Evolutionary conservation across 2,329 filamentous ascomycete genomes (phyloP), one percentile per base, ranked within the genome.

Genomic region (Aspergillus niger): DNA sequence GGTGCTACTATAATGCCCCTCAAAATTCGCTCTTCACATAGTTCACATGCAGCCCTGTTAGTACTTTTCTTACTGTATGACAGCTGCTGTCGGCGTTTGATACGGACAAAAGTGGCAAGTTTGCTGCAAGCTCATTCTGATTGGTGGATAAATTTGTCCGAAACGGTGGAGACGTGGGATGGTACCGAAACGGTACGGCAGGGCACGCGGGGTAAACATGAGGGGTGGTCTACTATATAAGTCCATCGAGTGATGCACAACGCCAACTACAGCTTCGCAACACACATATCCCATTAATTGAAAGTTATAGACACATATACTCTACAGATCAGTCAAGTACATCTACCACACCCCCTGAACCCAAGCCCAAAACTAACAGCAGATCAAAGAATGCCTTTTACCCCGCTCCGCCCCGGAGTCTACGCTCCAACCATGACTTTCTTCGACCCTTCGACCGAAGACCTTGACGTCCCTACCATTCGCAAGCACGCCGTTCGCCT

Each of bases 361-460:
- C n/a, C 20, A 20, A 32, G 1, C 11, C 6, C 15, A 15, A 4
- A 20, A 8, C 53, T 47, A 43, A 44, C 53, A 5, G 3, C 10
- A 20, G 32, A 11, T 52, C 62, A 53, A 53, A 73, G 58, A 63
- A 71, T 74, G 69, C 38, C 77, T 62, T 77, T 76, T 61, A 83
- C 81, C n/a, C 83, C 88, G 65, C 85, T 96, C 58, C 89, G 90
- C 48, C 89, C 89, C 71, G 91, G 91, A 74, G 92, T 95, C 74
- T 96, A 95, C 77, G 90, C 90, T 62, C 92, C 92, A 26, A 94
- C 90, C 62, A 91, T 95, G 88, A 96, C 91, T 70, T 96, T 96
- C 77, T 96, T 96, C 81, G 82, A 94, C 77, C 83, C 89, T 6
- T 85, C 89, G 65, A 95, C 91, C 49, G 92, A 96, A 78, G 91